Evolutionary conservation across 75 land plant species (phyloP).

Genomic region (Sequoiadendron giganteum): DNA sequence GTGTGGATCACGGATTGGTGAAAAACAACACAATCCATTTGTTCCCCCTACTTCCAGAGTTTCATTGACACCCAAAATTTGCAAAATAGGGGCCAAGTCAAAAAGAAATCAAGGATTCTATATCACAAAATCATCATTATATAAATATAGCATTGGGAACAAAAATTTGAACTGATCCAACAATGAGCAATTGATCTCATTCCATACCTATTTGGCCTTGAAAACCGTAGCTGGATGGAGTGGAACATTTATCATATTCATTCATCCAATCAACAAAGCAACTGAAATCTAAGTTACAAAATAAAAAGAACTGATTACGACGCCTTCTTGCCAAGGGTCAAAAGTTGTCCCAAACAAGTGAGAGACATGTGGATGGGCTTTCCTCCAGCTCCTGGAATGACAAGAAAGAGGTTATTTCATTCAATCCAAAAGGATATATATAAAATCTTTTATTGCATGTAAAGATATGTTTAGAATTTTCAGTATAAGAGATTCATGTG

Average conservation of each 20-base stretch:
- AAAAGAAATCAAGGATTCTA: not conserved
- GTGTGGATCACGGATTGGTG: not conserved
- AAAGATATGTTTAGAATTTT: not conserved
- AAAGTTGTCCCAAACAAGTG: conserved; percentile 8
- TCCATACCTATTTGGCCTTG: conserved; percentile 11
- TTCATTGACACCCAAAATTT: not conserved
- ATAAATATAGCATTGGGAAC: not conserved
- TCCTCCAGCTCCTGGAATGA: conserved; percentile 1
- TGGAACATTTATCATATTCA: conserved; percentile 8
- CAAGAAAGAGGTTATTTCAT: not conserved
- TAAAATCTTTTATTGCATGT: not conserved
- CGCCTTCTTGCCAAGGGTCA: not conserved
- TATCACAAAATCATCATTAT: not conserved
- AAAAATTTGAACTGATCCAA: not conserved
- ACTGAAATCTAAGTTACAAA: conserved; percentile 6
- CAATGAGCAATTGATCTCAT: not conserved
- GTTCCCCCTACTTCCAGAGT: not conserved
- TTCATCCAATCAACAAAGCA: conserved; percentile 5
- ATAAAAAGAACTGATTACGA: not conserved
- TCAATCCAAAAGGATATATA: not conserved
- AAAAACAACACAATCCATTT: not conserved
- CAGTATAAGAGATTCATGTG: conserved; percentile 9
- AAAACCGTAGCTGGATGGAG: conserved; percentile 4
- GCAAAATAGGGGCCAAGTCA: not conserved
- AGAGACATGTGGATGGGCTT: not conserved